Evolutionary conservation across 805 yeast genomes (phyloP).

Genomic region (Priceomyces haplophilus): DNA sequence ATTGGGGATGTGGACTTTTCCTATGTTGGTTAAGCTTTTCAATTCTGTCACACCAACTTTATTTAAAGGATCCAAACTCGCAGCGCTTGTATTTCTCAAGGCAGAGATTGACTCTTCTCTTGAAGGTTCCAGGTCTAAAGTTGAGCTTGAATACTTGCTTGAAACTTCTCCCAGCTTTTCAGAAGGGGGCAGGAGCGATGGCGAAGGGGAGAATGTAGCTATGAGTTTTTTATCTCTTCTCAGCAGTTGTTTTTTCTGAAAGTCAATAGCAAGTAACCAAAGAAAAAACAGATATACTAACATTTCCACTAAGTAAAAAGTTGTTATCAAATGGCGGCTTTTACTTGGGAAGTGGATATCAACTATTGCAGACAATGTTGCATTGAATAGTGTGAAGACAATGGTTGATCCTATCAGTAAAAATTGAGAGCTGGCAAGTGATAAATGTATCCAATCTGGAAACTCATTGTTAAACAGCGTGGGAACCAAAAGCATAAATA

Average conservation of each 20-base stretch:
- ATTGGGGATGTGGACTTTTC: not conserved
- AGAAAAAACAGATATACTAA: not conserved
- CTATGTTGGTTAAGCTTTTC: not conserved
- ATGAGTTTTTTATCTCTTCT: slow-evolving; percentile 10
- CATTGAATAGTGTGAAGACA: slow-evolving; percentile 3
- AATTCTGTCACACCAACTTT: not conserved
- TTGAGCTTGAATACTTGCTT: slow-evolving; percentile 4
- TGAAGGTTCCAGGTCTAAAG: not conserved
- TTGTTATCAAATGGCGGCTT: slow-evolving; percentile 1
- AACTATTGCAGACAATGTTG: slow-evolving; percentile 2
- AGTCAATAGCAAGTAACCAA: slow-evolving; percentile 1
- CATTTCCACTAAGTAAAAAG: not conserved
- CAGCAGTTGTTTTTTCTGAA: slow-evolving; percentile 1
- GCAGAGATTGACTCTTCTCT: not conserved
- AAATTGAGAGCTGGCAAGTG: not conserved
- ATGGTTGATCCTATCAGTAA: not conserved
- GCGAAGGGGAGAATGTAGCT: slow-evolving; percentile 9
- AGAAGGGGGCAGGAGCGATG: not conserved
- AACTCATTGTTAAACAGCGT: not conserved
- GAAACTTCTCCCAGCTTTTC: slow-evolving; percentile 1
- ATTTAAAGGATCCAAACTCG: not conserved
- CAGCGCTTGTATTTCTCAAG: not conserved
- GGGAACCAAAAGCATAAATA: not conserved
- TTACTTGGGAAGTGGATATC: slow-evolving; percentile 4
- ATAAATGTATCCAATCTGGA: not conserved